Conservation (phyloP, 768 basidiomycete species). For the Lactarius pseudohatsudake region DNA sequence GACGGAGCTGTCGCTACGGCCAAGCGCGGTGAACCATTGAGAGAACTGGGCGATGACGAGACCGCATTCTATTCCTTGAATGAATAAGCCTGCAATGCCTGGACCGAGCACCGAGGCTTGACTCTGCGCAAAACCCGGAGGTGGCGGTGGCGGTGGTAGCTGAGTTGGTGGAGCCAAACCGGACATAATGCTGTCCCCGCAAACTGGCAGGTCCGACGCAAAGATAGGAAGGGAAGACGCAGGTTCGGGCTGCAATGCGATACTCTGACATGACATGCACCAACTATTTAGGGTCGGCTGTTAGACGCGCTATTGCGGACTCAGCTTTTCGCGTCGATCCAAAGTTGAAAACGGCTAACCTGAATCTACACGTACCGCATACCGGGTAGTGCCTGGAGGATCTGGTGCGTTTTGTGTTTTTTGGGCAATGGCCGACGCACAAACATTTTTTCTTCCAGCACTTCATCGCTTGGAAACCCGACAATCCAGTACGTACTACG, state of each 20-base stretch:
- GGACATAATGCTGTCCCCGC: constrained; percentile 2
- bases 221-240: background rate
- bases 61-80: constrained; percentile 9
- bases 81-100: constrained; percentile 7
- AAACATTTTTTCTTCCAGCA: background rate
- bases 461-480: no score
- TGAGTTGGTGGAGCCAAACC: background rate
- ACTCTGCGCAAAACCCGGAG: background rate
- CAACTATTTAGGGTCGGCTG: background rate
- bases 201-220: background rate
- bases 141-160: background rate
- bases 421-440: background rate
- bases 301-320: background rate
- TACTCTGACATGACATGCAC: background rate
- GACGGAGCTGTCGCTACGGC: background rate
- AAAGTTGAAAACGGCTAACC: no score
- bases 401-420: background rate
- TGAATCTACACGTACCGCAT: no score
- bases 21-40: constrained; percentile 7
- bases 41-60: constrained; percentile 16
- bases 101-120: background rate
- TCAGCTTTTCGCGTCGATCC: no score
- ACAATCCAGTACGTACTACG: background rate
- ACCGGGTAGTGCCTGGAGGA: background rate
- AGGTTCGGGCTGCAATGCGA: background rate